These are phyloP conservation scores for Populus pruinosa DNA, from an alignment of 345 rosid species.

Conservation along the genomic window DNA sequence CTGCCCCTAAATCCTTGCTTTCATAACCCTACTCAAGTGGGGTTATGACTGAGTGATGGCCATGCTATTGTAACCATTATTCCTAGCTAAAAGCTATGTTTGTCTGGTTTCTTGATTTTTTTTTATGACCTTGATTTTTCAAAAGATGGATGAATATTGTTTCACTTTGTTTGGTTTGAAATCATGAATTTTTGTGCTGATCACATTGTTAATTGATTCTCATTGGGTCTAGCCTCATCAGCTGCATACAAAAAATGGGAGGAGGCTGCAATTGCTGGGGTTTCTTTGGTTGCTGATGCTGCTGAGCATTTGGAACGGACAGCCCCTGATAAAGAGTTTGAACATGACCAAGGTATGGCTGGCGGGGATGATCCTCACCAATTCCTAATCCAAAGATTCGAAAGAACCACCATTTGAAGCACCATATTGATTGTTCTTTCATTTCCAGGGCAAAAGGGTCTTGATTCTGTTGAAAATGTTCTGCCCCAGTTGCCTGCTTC, in stretches of 20 bases:
- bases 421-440: conserved; percentile 13
- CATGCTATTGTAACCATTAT: neutral
- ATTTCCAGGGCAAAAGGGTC: conserved; percentile 39
- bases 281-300: conserved; percentile 98
- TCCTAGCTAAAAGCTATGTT: neutral
- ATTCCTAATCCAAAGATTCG: conserved; percentile 18
- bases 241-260: conserved; percentile 93
- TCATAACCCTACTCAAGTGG: neutral
- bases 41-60: neutral
- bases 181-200: neutral
- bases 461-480: conserved; percentile 40
- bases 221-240: conserved; percentile 44
- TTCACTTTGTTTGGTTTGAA: neutral
- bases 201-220: conserved; percentile 20
- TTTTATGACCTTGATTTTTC: neutral
- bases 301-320: conserved; percentile 94
- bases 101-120: neutral
- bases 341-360: conserved; percentile 42
- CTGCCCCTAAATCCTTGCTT: neutral
- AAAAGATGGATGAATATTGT: neutral
- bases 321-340: conserved; percentile 49
- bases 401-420: conserved; percentile 9
- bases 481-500: conserved; percentile 38
- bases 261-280: conserved; percentile 98
- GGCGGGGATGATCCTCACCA: conserved; percentile 24